Conservation (phyloP, 352 stramenopile genomes). For the Phytophthora idaei region DNA sequence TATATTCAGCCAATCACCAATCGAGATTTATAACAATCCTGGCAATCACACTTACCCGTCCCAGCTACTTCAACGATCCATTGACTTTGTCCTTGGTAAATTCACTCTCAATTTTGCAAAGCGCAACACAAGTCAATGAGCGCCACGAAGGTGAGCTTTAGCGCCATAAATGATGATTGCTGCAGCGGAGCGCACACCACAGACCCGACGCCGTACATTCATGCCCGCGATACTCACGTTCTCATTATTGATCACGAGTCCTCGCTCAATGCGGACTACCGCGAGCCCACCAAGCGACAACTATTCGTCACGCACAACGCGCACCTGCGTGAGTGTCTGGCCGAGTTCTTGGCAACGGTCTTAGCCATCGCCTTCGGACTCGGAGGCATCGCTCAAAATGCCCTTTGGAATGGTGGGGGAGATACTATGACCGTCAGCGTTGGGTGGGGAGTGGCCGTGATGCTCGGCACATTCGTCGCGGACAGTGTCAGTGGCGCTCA, state of each 20-base stretch:
- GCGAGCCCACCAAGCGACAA: not conserved
- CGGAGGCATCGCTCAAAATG: slow-evolving; percentile 49
- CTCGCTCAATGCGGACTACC: slow-evolving; percentile 12
- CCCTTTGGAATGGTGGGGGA: slow-evolving; percentile 42
- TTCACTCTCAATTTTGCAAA: slow-evolving; percentile 17
- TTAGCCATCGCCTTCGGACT: slow-evolving; percentile 55
- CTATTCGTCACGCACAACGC: slow-evolving; percentile 26
- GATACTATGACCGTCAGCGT: slow-evolving; percentile 60
- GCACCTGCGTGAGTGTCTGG: slow-evolving; percentile 54
- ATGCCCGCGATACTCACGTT: slow-evolving; percentile 11
- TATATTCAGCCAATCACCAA: not conserved
- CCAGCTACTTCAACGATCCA: not conserved
- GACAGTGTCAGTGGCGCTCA: slow-evolving; percentile 55
- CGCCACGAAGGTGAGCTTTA: slow-evolving; percentile 17
- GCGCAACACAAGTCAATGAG: slow-evolving; percentile 5
- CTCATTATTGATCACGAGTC: slow-evolving; percentile 21
- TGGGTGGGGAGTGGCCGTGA: slow-evolving; percentile 60
- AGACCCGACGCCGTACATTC: slow-evolving; percentile 15
- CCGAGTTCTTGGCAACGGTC: slow-evolving; percentile 55
- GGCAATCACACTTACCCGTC: not conserved
- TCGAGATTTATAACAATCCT: not conserved
- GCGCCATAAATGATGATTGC: slow-evolving; percentile 11
- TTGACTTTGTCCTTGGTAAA: too few species aligned
- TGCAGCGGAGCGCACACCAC: not conserved
- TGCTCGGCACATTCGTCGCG: slow-evolving; percentile 52